These are phyloP conservation scores for Linnemannia schmuckeri DNA, from an alignment of 192 early-diverging fungal species.

Conservation along the genomic window DNA sequence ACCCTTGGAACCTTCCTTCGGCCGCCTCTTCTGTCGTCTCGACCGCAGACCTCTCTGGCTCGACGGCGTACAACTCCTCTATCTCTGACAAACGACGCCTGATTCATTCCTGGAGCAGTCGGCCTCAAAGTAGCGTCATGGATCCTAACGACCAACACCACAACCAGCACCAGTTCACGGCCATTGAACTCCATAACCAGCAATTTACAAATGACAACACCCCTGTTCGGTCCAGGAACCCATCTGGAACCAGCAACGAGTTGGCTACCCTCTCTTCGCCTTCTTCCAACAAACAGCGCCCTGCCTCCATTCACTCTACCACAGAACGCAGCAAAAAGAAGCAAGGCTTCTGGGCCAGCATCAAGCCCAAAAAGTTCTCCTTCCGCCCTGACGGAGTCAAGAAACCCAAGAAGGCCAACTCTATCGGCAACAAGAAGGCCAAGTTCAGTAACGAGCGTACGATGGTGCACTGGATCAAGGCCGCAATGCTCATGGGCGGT, in stretches of 20 bases:
- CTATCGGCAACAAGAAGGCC: constrained; percentile 33
- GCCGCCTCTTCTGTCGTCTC: constrained; percentile 9
- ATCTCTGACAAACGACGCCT: constrained; percentile 1
- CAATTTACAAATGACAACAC: not conserved
- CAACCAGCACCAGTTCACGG: not conserved
- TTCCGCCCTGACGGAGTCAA: constrained; percentile 17
- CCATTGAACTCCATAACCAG: constrained; percentile 8
- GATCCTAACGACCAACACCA: constrained; percentile 8
- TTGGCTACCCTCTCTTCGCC: constrained; percentile 7
- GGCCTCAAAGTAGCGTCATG: constrained; percentile 14
- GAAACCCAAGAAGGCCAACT: constrained; percentile 6
- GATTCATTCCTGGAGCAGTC: not conserved
- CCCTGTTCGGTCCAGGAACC: not conserved
- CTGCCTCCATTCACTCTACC: not conserved
- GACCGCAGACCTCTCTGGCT: not conserved
- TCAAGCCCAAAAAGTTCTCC: constrained; percentile 8
- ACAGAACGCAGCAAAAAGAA: not conserved
- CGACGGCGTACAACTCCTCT: not conserved
- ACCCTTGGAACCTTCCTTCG: constrained; percentile 9
- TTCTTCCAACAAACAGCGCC: not conserved
- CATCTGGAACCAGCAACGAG: not conserved
- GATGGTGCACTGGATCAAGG: constrained; percentile 38
- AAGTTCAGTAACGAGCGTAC: constrained; percentile 37
- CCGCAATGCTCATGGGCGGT: constrained; percentile 24
- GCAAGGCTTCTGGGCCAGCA: constrained; percentile 11